A percentile compares a stretch with the other conserved stretches of the same genome.
These are phyloP conservation scores for Candida dendrica DNA, from an alignment of 805 yeast genomes.

Conservation along the genomic window DNA sequence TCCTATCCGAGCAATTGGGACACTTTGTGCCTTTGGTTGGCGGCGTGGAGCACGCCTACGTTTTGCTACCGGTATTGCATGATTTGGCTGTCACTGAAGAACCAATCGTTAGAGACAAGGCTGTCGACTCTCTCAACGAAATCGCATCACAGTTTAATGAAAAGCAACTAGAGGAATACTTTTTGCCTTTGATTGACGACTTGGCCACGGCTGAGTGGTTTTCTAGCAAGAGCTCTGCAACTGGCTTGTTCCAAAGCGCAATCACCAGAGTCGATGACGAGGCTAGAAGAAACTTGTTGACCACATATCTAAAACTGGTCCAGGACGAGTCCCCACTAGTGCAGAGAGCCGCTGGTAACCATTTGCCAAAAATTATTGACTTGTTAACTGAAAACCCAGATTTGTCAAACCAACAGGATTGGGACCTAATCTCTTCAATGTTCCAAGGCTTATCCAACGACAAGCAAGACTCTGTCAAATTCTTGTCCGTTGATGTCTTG, in stretches of 20 bases:
- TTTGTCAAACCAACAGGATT: conserved; percentile 48
- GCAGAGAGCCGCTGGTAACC: conserved; percentile 85
- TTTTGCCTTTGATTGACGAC: conserved; percentile 69
- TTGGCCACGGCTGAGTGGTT: conserved; percentile 92
- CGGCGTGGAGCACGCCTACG: conserved; percentile 59
- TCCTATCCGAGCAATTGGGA: conserved; percentile 85
- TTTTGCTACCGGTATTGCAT: conserved; percentile 58
- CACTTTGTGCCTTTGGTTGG: conserved; percentile 85
- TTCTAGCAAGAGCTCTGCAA: conserved; percentile 81
- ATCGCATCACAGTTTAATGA: conserved; percentile 57
- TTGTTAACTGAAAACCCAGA: conserved; percentile 43
- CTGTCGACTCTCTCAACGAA: conserved; percentile 75
- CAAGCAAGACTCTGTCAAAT: conserved; percentile 91
- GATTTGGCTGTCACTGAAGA: conserved; percentile 89
- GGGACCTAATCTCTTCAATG: conserved; percentile 78
- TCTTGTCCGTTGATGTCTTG: conserved; percentile 80
- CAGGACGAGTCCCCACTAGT: conserved; percentile 97
- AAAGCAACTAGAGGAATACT: conserved; percentile 57
- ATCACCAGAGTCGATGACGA: conserved; percentile 49
- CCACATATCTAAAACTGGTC: conserved; percentile 61
- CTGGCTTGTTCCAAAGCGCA: conserved; percentile 77
- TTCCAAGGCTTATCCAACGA: conserved; percentile 72
- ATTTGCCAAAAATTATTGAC: conserved; percentile 69
- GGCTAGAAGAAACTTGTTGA: conserved; percentile 54
- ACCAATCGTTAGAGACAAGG: conserved; percentile 91